Base-by-base conservation (phyloP, 1,139 yeast genomes). In the Hyphopichia wangnamkhiaoensis region DNA sequence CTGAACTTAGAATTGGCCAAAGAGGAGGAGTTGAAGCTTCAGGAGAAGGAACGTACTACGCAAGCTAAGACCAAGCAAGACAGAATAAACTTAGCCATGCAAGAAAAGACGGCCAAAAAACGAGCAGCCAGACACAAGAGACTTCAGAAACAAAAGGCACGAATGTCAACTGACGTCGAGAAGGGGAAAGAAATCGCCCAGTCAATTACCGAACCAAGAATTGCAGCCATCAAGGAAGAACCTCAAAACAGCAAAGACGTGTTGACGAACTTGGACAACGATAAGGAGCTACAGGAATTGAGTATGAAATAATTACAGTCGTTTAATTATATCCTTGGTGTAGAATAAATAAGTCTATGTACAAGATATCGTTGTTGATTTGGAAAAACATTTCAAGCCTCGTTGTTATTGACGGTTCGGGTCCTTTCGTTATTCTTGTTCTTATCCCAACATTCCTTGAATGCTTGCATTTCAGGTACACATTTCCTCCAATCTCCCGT, bases 401-500 rank as follows among this genome's bases (percentile, higher is more conserved):
- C 53, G 12, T 61, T 60, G 42, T 66, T 72, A 43, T 77, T 61
- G 10, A 74, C 78, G 2, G 82, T 74, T 21, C 46, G 54, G 0
- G 84, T 79, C 30, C 91, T 61, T 39, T 66, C 65, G 56, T 82
- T 71, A 53, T 84, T 84, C 43, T 74, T 70, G 56, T 80, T 72
- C 14, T 46, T 59, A 7, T 63, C 76, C 94, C 94, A 84, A 61
- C 94, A 84, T 50, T 76, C 69, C 37, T 77, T 71, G 54, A 84
- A 84, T 1, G 78, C 85, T 33, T 71, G 69, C 86, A 84, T 80
- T 68, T 85, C 91, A 23, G 67, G 62, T 2, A 76, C 49, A 49
- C 95, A 85, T 55, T 80, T 65, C 46, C 94, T 65, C 95, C 94
- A 85, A 57, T 85, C 94, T 3, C 84, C 82, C 0, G 80, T 83